These are phyloP conservation scores for Candolleomyces eurysporus DNA, from an alignment of 768 basidiomycete species.

Conservation along the genomic window DNA sequence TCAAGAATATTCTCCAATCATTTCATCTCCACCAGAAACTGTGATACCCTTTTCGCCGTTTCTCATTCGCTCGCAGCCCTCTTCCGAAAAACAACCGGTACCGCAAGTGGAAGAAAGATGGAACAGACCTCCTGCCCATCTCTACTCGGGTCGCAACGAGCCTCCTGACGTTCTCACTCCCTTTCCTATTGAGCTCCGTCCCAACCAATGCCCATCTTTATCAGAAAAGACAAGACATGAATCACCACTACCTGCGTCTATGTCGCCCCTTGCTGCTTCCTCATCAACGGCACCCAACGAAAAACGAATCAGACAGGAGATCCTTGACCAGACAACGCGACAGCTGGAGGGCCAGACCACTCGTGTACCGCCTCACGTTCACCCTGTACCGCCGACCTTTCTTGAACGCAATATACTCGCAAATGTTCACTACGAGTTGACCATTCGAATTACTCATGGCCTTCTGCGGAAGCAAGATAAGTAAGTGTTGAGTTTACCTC, in stretches of 20 bases:
- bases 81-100: not conserved
- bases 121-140: not conserved
- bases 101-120: not conserved
- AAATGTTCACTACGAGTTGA: conserved; percentile 25
- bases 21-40: not conserved
- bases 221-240: not conserved
- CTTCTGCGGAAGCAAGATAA: conserved; percentile 23
- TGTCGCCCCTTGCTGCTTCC: not conserved
- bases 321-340: not conserved
- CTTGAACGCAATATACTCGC: conserved; percentile 20
- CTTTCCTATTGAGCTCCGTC: not conserved
- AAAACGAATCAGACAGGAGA: not conserved
- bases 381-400: conserved; percentile 21
- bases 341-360: not conserved
- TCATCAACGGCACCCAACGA: not conserved
- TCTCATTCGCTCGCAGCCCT: not conserved
- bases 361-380: not conserved
- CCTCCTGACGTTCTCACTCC: not conserved
- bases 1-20: not conserved
- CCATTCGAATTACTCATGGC: conserved; percentile 22
- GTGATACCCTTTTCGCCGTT: not conserved
- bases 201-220: not conserved
- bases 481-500: conserved; percentile 10
- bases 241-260: not conserved
- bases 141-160: not conserved